Base-by-base conservation (phyloP, 140 eudicot species). In the Flaveria floridana region DNA sequence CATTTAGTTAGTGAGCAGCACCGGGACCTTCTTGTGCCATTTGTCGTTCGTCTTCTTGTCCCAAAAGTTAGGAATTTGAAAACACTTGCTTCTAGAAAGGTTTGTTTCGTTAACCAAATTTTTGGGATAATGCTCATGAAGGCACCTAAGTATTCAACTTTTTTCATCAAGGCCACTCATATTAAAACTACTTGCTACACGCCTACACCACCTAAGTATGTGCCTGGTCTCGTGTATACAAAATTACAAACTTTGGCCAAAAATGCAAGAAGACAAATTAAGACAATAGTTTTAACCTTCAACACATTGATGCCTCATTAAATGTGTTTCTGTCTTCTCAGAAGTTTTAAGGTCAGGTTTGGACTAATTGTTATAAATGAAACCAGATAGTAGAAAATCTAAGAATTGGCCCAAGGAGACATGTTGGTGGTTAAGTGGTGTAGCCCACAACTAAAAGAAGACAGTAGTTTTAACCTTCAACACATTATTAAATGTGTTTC, bases 71-170 rank as follows among this genome's bases (percentile, higher is more conserved):
- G 94, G 68, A 93, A 83, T 12, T 73, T 89, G 62, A 89, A 84
- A 42, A 86, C 88, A 42, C 96, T 93, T 55, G 89, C 93, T 16
- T 82, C 93, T 46, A 85, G 95, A 61, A 94, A 94, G 99, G 97
- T 89, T 81, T 30, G 68, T 23, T 13, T 57, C 23, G 28, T 59
- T 50, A 23, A 52, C 57, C 39, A 30, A 15, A 2, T 21, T 59
- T 0, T 2, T 18, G 37, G 65, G 65, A 11, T 21, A 59, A 59
- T 59, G 25, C 62, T n/a, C 20, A 25, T 18, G 11, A 55, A 55
- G 7, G 65, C 15, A 58, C 65, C 26, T 5, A 20, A 20, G 34
- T 58, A 9, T 58, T 58, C 6, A 61, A 25, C 37, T 4, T 11
- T 11, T 61, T 25, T 61, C 2, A 25, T 25, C 10, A 61, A 61